Base-by-base conservation (phyloP, 495 filamentous ascomycete genomes). In the Diplogelasinospora grovesii region DNA sequence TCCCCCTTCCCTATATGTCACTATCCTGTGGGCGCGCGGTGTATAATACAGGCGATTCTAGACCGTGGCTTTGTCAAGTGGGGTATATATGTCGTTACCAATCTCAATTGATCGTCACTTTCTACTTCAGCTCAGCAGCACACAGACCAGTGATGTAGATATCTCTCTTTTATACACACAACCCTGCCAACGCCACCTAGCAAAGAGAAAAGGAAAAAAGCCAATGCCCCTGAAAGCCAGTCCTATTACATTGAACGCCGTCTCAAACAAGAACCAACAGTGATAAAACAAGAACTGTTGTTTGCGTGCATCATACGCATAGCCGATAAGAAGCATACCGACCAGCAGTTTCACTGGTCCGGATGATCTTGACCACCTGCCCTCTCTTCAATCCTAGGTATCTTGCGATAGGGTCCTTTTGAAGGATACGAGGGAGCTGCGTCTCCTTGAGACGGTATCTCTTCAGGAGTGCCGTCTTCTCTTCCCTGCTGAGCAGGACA, bases 331-430 rank as follows among this genome's bases (percentile, higher is more conserved):
- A 86, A 43, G 84, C 84, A 65, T 89, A 89, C 26, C 84, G 64
- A 21, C 84, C 84, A 2, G 83, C 83, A 16, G 84, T 89, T 69
- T 87, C 84, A 42, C 69, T 75, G 40, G 78, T 84, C 36, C 92
- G 71, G 38, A 98, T 93, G 51, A 98, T 98, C 79, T 98, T 98
- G 43, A 98, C 93, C 9, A 98, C 89, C 71, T 97, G 88, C 3
- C 92, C 89, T 53, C 87, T 77, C 68, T 86, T 81, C 63, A 98
- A 69, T 14, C 93, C 92, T 36, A 95, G 65, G 64, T 96, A 98
- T 57, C 82, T 79, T 23, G 92, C 86, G 24, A 98, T 87, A 10
- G 92, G 92, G 67, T 98, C 92, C 31, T 81, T 83, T 36, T 81
- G 70, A 65, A 95, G 81, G 45, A 98, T 97, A 41, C 92, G 75